phyloP scores from a whole-genome alignment of 108 stramenopile species.

The Schizochytrium sp. region DNA sequence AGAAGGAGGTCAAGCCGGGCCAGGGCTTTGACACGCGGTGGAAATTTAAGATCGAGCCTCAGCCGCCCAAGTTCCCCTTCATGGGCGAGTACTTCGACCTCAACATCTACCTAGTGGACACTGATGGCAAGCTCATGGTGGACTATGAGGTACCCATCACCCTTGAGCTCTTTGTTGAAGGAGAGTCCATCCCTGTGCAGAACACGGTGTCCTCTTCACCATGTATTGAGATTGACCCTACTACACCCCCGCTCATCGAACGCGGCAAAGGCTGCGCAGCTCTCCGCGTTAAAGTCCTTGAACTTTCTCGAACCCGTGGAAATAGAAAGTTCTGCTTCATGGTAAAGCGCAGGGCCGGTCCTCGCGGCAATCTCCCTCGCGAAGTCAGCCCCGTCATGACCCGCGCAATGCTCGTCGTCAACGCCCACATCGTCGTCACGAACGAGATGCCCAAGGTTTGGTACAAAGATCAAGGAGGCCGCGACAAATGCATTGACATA shows the following conservation, averaged over 20 bases:
- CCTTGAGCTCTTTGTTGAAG: constrained; percentile 53
- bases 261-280: constrained; percentile 44
- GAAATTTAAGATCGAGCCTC: constrained; percentile 50
- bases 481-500: constrained; percentile 86
- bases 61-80: constrained; percentile 60
- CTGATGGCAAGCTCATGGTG: constrained; percentile 35
- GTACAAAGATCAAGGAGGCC: constrained; percentile 92
- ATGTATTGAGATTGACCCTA: constrained; percentile 47
- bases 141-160: constrained; percentile 56
- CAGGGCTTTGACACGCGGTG: constrained; percentile 58
- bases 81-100: constrained; percentile 60
- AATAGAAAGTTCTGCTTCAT: constrained; percentile 59
- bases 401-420: constrained; percentile 57
- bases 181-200: constrained; percentile 36
- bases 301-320: constrained; percentile 3
- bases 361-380: constrained; percentile 37
- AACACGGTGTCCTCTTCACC: background rate
- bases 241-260: constrained; percentile 51
- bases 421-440: constrained; percentile 31
- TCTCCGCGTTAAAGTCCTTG: constrained; percentile 49
- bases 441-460: constrained; percentile 74
- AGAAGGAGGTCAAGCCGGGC: constrained; percentile 56
- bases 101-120: constrained; percentile 53
- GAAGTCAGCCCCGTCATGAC: constrained; percentile 61
- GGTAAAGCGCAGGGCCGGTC: constrained; percentile 38